phyloP scores from a whole-genome alignment of 768 basidiomycete species.

The Amanita molliuscula region DNA sequence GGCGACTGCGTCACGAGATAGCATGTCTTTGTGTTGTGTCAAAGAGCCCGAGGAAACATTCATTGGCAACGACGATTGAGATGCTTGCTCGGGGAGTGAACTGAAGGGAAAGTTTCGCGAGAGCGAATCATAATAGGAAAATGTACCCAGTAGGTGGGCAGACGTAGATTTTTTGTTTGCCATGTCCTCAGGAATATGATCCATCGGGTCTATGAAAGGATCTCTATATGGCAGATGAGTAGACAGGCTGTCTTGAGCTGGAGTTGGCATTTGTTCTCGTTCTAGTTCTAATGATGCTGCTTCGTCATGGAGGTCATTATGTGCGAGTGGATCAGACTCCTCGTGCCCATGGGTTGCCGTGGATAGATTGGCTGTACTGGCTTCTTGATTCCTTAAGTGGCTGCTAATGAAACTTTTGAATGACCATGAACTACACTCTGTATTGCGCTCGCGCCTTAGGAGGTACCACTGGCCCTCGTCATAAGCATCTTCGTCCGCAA shows the following conservation, averaged over 20 bases:
- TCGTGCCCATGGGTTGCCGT: slow-evolving; percentile 27
- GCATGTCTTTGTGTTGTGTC: slow-evolving; percentile 14
- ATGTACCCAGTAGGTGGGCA: background rate
- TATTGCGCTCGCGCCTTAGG: slow-evolving; percentile 25
- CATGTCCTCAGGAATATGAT: background rate
- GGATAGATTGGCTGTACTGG: slow-evolving; percentile 22
- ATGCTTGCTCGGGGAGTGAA: slow-evolving; percentile 28
- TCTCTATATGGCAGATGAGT: background rate
- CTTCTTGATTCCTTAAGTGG: slow-evolving; percentile 27
- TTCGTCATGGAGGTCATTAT: slow-evolving; percentile 28
- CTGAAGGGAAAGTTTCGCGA: slow-evolving; percentile 19
- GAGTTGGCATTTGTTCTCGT: background rate
- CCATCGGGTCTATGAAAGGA: background rate
- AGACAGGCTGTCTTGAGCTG: background rate
- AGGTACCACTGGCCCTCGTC: slow-evolving; percentile 36
- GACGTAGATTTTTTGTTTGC: background rate
- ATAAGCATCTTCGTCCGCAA: slow-evolving; percentile 64
- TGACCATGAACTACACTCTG: slow-evolving; percentile 44
- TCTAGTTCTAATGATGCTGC: slow-evolving; percentile 14
- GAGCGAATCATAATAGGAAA: slow-evolving; percentile 6
- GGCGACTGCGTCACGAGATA: slow-evolving; percentile 10
- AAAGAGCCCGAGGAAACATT: slow-evolving; percentile 16
- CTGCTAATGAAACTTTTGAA: slow-evolving; percentile 34
- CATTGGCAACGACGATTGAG: slow-evolving; percentile 21
- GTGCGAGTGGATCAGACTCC: slow-evolving; percentile 41